phyloP scores from a whole-genome alignment of 1,139 yeast genomes.

The Arxiozyma heterogenica region DNA sequence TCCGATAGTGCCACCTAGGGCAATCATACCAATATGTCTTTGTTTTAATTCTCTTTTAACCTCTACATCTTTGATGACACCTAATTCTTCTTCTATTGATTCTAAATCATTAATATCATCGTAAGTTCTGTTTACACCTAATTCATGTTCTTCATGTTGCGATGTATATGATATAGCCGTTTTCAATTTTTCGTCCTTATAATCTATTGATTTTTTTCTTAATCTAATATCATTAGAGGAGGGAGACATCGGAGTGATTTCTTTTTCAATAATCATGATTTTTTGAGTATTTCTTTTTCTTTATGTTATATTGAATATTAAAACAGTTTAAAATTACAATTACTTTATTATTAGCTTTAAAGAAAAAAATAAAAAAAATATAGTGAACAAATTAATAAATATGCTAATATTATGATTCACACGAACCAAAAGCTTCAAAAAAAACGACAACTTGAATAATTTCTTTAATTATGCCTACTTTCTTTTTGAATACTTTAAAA shows the following conservation, averaged over 20 bases:
- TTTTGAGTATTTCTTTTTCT: background rate
- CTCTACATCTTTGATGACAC: conserved; percentile 30
- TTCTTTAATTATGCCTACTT: too few species aligned
- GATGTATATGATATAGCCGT: conserved; percentile 1
- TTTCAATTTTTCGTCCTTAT: background rate
- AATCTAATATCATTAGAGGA: background rate
- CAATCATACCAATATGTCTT: conserved; percentile 57
- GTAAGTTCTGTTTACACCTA: background rate
- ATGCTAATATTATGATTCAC: too few species aligned
- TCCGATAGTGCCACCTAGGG: conserved; percentile 62
- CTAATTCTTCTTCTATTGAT: conserved; percentile 8
- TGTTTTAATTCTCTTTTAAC: conserved; percentile 45
- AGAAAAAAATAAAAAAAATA: too few species aligned
- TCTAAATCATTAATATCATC: conserved; percentile 1
- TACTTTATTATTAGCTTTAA: too few species aligned
- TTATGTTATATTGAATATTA: background rate
- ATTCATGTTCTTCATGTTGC: background rate
- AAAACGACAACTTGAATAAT: too few species aligned
- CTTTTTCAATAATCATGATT: background rate
- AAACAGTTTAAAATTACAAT: too few species aligned
- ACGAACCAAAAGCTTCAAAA: too few species aligned
- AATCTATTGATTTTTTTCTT: background rate
- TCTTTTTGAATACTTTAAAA: too few species aligned
- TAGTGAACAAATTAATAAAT: too few species aligned
- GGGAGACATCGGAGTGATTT: background rate